phyloP scores from a whole-genome alignment of 2,329 filamentous ascomycete species.

The Venturia nashicola region DNA sequence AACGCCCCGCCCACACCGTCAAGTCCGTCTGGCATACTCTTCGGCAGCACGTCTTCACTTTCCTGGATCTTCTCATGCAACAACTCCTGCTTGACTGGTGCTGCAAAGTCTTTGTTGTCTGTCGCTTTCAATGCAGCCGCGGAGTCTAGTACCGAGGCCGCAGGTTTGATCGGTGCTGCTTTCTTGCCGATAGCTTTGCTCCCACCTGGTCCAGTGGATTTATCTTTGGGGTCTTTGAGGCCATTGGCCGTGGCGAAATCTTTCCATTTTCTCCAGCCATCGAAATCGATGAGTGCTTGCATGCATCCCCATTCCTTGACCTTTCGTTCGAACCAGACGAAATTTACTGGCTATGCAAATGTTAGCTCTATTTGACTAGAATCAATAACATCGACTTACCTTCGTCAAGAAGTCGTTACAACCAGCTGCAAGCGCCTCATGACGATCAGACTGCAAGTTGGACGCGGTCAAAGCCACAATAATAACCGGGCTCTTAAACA shows the following conservation, averaged over 20 bases:
- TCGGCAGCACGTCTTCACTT: background rate
- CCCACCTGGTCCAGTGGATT: background rate
- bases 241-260: conserved; percentile 44
- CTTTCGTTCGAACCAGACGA: conserved; percentile 93
- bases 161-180: background rate
- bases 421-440: conserved; percentile 86
- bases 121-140: background rate
- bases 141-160: background rate
- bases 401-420: conserved; percentile 98
- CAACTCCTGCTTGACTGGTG: background rate
- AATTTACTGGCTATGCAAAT: conserved; percentile 69
- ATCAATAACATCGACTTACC: conserved; percentile 40
- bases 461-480: conserved; percentile 94
- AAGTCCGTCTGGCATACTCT: background rate
- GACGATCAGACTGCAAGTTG: conserved; percentile 85
- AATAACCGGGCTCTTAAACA: conserved; percentile 95
- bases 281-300: conserved; percentile 97
- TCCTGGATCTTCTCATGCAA: background rate
- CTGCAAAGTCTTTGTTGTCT: conserved; percentile 5
- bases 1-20: background rate
- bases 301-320: conserved; percentile 99
- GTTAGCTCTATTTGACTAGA: conserved; percentile 15
- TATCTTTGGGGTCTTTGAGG: conserved; percentile 8
- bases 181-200: background rate
- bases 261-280: conserved; percentile 97